These are phyloP conservation scores for Gloeophyllum trabeum DNA, from an alignment of 768 basidiomycete genomes.

Conservation along the genomic window DNA sequence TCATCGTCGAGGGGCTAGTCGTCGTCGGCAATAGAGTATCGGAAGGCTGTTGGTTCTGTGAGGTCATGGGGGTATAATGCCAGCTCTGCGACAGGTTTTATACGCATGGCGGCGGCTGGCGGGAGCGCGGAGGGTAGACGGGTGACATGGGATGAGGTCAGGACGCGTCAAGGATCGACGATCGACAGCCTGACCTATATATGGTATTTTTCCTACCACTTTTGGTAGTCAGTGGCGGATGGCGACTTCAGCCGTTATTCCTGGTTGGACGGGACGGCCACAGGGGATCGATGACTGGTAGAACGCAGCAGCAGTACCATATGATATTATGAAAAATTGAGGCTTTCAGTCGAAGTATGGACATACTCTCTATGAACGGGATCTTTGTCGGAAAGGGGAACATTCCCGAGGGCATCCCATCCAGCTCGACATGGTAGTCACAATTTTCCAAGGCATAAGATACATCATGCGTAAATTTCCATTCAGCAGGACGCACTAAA, in stretches of 20 bases:
- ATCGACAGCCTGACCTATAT: not conserved
- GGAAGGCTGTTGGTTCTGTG: not conserved
- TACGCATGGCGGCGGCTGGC: not conserved
- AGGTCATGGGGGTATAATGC: not conserved
- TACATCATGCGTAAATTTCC: not conserved
- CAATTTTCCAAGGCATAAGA: not conserved
- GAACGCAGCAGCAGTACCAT: not conserved
- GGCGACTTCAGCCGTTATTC: not conserved
- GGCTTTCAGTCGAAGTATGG: not conserved
- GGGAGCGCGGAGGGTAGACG: not conserved
- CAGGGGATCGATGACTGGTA: not conserved
- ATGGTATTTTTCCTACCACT: not conserved
- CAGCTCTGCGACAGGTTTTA: not conserved
- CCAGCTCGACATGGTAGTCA: not conserved
- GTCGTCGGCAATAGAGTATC: not conserved
- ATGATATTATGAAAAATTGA: not conserved
- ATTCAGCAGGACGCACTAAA: not conserved
- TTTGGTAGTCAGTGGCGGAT: not conserved
- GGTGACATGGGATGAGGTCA: not conserved
- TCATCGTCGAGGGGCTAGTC: not conserved
- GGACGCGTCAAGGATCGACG: no score
- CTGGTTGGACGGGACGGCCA: not conserved
- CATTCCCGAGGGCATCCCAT: not conserved
- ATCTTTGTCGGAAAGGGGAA: not conserved
- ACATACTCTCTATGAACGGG: not conserved